phyloP scores from a whole-genome alignment of 2,329 filamentous ascomycete genomes.

The Diaporthe caulivora region DNA sequence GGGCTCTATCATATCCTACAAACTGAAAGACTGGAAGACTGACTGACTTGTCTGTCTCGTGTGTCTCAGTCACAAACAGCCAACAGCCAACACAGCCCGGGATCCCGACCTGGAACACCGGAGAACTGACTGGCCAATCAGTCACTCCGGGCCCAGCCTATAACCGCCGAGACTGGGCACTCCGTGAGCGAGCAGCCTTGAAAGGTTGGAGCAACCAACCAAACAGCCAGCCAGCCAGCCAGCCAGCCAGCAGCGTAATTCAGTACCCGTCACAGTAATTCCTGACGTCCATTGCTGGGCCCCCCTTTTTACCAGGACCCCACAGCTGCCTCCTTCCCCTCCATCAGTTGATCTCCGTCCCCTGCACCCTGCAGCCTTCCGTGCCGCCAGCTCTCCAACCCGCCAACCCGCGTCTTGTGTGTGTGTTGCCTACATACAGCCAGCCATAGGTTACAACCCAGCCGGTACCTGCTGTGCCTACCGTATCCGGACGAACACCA shows the following conservation, averaged over 20 bases:
- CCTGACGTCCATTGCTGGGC: constrained; percentile 16
- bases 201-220: neutral
- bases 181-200: constrained; percentile 1
- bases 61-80: constrained; percentile 19
- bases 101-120: constrained; percentile 8
- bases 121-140: constrained; percentile 21
- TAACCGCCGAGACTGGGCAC: constrained; percentile 25
- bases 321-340: constrained; percentile 23
- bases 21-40: neutral
- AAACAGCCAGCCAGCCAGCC: neutral
- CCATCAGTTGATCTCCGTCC: constrained; percentile 34
- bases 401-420: neutral
- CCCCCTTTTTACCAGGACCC: constrained; percentile 29
- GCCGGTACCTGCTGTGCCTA: neutral
- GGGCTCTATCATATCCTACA: neutral
- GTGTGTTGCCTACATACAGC: too few species aligned
- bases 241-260: neutral
- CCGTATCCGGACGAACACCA: constrained; percentile 9
- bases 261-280: neutral
- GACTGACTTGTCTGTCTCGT: neutral
- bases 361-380: constrained; percentile 17
- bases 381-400: neutral
- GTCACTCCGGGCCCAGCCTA: neutral
- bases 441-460: too few species aligned
- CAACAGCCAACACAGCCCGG: neutral